These are phyloP conservation scores for Suhomyces sp. DNA, from an alignment of 805 yeast genomes.

Conservation along the genomic window DNA sequence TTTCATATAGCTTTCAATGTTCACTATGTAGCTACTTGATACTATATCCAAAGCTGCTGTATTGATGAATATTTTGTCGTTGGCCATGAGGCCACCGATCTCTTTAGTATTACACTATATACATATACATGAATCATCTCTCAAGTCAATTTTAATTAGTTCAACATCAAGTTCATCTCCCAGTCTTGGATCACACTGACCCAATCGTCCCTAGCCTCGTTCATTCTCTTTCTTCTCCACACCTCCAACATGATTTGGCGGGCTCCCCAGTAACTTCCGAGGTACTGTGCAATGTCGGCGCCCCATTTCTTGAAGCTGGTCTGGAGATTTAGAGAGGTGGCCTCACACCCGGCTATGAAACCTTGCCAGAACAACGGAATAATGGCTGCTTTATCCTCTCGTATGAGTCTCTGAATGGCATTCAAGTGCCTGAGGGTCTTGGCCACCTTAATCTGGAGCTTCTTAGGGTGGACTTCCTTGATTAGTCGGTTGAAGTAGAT, in stretches of 20 bases:
- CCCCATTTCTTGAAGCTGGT: constrained; percentile 72
- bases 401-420: constrained; percentile 56
- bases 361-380: constrained; percentile 88
- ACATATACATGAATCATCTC: background rate
- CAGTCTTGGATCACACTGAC: constrained; percentile 74
- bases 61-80: too few species aligned
- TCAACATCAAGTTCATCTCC: constrained; percentile 81
- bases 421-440: constrained; percentile 63
- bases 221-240: constrained; percentile 68
- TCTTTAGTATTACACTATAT: background rate
- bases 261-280: constrained; percentile 83
- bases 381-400: constrained; percentile 53
- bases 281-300: constrained; percentile 50
- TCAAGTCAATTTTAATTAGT: too few species aligned
- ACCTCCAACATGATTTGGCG: constrained; percentile 82
- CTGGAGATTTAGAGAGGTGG: constrained; percentile 56
- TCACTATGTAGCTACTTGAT: too few species aligned
- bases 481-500: constrained; percentile 71
- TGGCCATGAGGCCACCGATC: too few species aligned
- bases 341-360: constrained; percentile 82
- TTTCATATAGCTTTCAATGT: too few species aligned
- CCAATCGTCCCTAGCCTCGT: constrained; percentile 67
- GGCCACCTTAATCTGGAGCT: constrained; percentile 60
- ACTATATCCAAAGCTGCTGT: too few species aligned
- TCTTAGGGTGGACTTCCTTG: constrained; percentile 50